Evolutionary conservation across 2,329 filamentous ascomycete genomes (phyloP).

Genomic region (Bretziella fagacearum): DNA sequence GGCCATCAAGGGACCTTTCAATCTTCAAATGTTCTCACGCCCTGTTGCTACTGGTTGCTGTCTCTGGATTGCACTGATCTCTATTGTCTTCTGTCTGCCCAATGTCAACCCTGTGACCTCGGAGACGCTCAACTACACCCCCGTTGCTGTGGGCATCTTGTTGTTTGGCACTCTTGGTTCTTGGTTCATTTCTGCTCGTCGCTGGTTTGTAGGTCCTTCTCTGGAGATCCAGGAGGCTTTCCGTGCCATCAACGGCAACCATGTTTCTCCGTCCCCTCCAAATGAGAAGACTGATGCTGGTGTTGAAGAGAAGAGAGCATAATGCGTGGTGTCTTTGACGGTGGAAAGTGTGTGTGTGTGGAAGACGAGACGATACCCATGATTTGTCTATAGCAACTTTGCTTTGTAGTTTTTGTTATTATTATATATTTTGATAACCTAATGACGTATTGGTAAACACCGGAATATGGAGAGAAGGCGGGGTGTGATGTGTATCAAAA

Average conservation of each 20-base stretch:
- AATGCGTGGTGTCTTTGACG: not conserved
- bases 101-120: constrained; percentile 36
- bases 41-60: constrained; percentile 31
- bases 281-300: not conserved
- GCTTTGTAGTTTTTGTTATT: no score
- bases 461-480: no score
- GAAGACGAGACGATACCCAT: not conserved
- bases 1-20: constrained; percentile 37
- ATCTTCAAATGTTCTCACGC: constrained; percentile 29
- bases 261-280: not conserved
- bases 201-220: constrained; percentile 40
- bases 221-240: constrained; percentile 34
- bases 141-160: constrained; percentile 41
- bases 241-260: constrained; percentile 24
- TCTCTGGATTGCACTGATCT: constrained; percentile 37
- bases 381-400: no score
- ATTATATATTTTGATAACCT: no score
- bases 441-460: no score
- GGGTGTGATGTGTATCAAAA: no score
- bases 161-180: constrained; percentile 28
- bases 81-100: constrained; percentile 40
- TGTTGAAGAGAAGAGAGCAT: not conserved
- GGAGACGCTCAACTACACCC: constrained; percentile 43
- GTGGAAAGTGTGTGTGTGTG: not conserved
- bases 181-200: constrained; percentile 36